Evolutionary conservation across 2,329 filamentous ascomycete species (phyloP).

Genomic region (Blastomyces parvus): DNA sequence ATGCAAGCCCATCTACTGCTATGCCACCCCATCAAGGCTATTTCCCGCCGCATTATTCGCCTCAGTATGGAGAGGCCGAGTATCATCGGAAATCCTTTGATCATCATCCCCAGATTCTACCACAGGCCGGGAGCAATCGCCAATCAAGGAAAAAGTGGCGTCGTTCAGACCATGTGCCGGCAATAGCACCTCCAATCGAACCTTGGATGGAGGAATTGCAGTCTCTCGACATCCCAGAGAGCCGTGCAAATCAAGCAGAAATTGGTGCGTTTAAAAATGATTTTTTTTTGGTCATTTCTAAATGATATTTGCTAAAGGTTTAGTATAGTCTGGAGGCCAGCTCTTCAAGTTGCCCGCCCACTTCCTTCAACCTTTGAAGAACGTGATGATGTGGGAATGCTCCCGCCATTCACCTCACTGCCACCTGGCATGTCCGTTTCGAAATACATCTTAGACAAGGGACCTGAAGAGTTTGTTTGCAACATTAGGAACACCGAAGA

Average conservation of each 20-base stretch:
- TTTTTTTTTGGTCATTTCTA: not conserved
- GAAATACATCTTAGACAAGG: slow-evolving; percentile 39
- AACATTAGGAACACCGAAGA: slow-evolving; percentile 42
- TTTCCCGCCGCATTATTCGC: slow-evolving; percentile 11
- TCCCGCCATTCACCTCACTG: slow-evolving; percentile 17
- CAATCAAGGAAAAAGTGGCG: slow-evolving; percentile 10
- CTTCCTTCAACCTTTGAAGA: slow-evolving; percentile 21
- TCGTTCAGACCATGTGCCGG: slow-evolving; percentile 10
- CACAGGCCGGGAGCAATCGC: not conserved
- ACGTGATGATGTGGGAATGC: slow-evolving; percentile 21
- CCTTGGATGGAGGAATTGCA: slow-evolving; percentile 18
- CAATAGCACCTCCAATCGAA: slow-evolving; percentile 12
- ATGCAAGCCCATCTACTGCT: slow-evolving; percentile 12
- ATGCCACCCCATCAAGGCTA: slow-evolving; percentile 14
- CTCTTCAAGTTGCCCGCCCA: slow-evolving; percentile 21
- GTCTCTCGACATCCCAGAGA: slow-evolving; percentile 13
- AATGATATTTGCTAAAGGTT: slow-evolving; percentile 12
- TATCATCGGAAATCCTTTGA: slow-evolving; percentile 6
- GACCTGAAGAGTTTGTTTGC: slow-evolving; percentile 36
- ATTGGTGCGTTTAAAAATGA: slow-evolving; percentile 13
- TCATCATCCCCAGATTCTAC: slow-evolving; percentile 5
- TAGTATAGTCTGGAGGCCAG: slow-evolving; percentile 17
- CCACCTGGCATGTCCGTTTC: slow-evolving; percentile 39
- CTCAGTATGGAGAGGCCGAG: slow-evolving; percentile 4
- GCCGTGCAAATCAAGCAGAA: slow-evolving; percentile 10